These are phyloP conservation scores for Quercus berberidifolia DNA, from an alignment of 306 rosid species.

Conservation along the genomic window DNA sequence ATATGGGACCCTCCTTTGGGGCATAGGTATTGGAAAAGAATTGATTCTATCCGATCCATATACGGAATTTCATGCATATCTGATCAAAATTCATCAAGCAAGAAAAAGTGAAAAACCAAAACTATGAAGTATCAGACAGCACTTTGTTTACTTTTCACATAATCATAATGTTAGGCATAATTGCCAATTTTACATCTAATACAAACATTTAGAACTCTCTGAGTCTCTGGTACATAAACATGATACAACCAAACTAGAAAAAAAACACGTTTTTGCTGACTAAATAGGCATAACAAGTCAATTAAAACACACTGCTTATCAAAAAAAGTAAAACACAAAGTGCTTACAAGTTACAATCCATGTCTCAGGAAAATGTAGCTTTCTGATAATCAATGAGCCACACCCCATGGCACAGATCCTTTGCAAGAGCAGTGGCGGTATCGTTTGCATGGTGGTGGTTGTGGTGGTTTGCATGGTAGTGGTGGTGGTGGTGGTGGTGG, in stretches of 20 bases:
- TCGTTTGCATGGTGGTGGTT: conserved; percentile 23
- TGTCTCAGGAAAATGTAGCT: neutral
- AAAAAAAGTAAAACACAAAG: neutral
- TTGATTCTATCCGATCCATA: neutral
- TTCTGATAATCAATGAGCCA: neutral
- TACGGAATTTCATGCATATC: neutral
- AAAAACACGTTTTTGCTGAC: neutral
- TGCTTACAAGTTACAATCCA: neutral
- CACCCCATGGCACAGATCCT: neutral
- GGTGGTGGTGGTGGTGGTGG: conserved; percentile 4
- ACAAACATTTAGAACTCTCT: neutral
- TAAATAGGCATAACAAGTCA: neutral
- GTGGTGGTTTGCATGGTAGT: neutral
- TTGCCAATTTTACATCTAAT: neutral
- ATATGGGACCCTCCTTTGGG: neutral
- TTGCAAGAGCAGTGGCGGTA: conserved; percentile 24
- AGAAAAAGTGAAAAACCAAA: neutral
- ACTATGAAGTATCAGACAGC: neutral
- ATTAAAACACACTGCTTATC: neutral
- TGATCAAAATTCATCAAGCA: neutral
- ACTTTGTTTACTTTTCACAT: neutral
- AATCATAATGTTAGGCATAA: neutral
- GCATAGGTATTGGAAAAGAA: neutral
- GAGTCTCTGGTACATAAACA: neutral
- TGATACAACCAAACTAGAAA: neutral